Evolutionary conservation across 345 rosid species (phyloP).

Genomic region (Rhizophora mangle): DNA sequence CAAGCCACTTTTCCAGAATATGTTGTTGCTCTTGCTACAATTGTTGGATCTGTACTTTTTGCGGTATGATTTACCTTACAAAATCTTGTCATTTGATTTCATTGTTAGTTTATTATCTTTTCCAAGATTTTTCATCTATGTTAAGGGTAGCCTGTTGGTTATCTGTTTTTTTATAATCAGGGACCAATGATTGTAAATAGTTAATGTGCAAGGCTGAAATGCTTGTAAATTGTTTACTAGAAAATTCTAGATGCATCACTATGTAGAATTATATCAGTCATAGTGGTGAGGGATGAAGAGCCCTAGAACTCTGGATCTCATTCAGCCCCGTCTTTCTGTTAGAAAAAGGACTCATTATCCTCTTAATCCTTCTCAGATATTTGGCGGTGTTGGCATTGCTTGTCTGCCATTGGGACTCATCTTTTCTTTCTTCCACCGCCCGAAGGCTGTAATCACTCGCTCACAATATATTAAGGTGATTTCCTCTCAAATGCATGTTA

Average conservation of each 20-base stretch:
- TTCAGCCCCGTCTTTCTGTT: background rate
- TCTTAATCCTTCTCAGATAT: conserved; percentile 53
- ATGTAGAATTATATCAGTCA: background rate
- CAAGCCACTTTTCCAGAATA: conserved; percentile 92
- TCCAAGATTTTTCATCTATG: background rate
- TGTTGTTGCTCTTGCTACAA: conserved; percentile 95
- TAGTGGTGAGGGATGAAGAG: background rate
- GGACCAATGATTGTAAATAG: conserved; percentile 3
- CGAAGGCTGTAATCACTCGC: conserved; percentile 96
- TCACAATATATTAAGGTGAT: conserved; percentile 96
- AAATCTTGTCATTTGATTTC: conserved; percentile 1
- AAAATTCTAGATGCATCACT: background rate
- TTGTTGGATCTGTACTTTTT: conserved; percentile 95
- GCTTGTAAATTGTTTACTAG: background rate
- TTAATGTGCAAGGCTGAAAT: background rate
- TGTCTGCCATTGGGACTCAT: conserved; percentile 93
- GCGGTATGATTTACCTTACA: conserved; percentile 46
- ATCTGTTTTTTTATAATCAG: background rate
- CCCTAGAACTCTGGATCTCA: background rate
- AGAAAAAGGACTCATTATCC: background rate
- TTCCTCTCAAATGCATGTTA: background rate
- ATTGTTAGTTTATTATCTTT: background rate
- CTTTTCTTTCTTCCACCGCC: conserved; percentile 88
- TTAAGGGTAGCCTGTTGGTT: background rate
- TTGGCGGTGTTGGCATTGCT: conserved; percentile 98